phyloP scores from a whole-genome alignment of 2,329 filamentous ascomycete species.

The Xylaria sp. region DNA sequence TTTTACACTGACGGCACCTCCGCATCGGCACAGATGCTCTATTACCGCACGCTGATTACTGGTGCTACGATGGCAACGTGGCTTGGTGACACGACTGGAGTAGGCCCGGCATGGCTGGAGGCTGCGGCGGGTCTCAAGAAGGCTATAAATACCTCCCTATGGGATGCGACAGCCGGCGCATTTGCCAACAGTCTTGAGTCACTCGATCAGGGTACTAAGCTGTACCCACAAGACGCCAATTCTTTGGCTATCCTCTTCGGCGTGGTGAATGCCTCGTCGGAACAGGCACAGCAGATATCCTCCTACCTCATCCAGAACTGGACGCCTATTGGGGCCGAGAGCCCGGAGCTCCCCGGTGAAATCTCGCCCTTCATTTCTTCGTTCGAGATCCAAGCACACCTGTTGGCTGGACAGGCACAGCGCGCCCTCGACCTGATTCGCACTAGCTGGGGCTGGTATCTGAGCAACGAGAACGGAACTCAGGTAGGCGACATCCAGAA shows the following conservation, averaged over 20 bases:
- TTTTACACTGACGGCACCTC: constrained; percentile 27
- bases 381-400: constrained; percentile 62
- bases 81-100: constrained; percentile 43
- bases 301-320: constrained; percentile 52
- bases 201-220: constrained; percentile 42
- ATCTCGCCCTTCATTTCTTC: constrained; percentile 61
- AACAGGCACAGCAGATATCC: constrained; percentile 45
- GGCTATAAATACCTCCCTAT: constrained; percentile 52
- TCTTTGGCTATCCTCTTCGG: constrained; percentile 55
- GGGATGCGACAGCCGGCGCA: constrained; percentile 50
- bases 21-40: constrained; percentile 33
- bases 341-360: constrained; percentile 60
- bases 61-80: constrained; percentile 54
- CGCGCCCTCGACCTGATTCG: constrained; percentile 60
- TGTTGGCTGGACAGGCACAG: constrained; percentile 48
- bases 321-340: constrained; percentile 57
- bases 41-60: constrained; percentile 58
- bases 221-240: constrained; percentile 65
- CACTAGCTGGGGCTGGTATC: constrained; percentile 62
- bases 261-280: constrained; percentile 41
- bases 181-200: constrained; percentile 55
- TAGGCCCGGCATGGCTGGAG: constrained; percentile 45
- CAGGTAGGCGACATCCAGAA: not conserved
- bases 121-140: constrained; percentile 45
- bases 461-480: constrained; percentile 59